A percentile compares a stretch with the other conserved stretches of the same genome.
These are phyloP conservation scores for Canna indica DNA, from an alignment of 176 grass and related monocot genomes.

Conservation along the genomic window DNA sequence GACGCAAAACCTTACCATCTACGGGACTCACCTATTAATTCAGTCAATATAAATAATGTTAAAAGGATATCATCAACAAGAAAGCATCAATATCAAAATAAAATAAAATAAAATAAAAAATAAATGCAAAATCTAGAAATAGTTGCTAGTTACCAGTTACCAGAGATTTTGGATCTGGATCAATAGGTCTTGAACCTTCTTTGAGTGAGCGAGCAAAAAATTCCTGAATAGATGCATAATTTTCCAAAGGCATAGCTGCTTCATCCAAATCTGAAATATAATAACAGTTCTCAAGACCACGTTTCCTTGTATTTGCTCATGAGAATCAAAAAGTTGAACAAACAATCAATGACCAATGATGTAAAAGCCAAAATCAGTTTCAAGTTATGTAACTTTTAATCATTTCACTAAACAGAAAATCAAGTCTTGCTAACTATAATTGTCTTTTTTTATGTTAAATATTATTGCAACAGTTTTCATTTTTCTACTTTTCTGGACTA, in stretches of 20 bases:
- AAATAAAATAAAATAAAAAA: conserved; percentile 7
- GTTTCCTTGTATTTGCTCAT: background rate
- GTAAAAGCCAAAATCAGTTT: background rate
- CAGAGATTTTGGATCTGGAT: conserved; percentile 67
- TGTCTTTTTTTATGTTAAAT: no score
- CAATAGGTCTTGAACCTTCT: conserved; percentile 59
- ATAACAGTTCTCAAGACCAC: background rate
- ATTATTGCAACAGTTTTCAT: no score
- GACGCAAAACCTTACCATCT: conserved; percentile 58
- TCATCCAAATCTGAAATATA: conserved; percentile 65
- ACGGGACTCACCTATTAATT: conserved; percentile 66
- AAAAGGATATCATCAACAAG: conserved; percentile 8
- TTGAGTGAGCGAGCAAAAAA: conserved; percentile 68
- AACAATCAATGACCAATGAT: background rate
- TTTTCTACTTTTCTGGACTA: no score
- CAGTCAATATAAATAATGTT: conserved; percentile 21
- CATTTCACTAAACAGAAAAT: background rate
- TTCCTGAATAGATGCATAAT: conserved; percentile 71
- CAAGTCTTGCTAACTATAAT: no score
- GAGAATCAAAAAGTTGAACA: background rate
- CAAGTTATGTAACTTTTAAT: background rate
- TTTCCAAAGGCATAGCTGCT: conserved; percentile 56
- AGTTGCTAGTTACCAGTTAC: conserved; percentile 56
- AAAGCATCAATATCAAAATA: conserved; percentile 5
- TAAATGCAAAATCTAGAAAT: conserved; percentile 19